phyloP scores from a whole-genome alignment of 2,329 filamentous ascomycete species.

The Curvularia sp. region DNA sequence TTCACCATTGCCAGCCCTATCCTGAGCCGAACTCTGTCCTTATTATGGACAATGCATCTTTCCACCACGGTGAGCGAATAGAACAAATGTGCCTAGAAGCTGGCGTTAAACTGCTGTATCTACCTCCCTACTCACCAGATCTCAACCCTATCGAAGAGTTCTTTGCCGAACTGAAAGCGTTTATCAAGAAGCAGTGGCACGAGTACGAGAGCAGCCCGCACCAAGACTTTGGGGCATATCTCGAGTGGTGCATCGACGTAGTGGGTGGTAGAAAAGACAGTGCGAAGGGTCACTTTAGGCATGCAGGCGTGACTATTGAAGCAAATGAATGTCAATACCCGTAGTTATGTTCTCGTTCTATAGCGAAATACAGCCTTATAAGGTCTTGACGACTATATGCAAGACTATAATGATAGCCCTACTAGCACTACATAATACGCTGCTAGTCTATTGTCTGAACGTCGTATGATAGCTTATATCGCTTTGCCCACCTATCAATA shows the following conservation, averaged over 20 bases:
- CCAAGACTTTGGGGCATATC: conserved; percentile 32
- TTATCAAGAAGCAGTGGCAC: conserved; percentile 36
- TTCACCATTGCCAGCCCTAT: conserved; percentile 19
- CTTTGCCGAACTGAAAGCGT: conserved; percentile 48
- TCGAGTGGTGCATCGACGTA: conserved; percentile 38
- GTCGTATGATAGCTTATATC: conserved; percentile 12
- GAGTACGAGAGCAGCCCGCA: conserved; percentile 22
- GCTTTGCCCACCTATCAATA: conserved; percentile 28
- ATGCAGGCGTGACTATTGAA: conserved; percentile 27
- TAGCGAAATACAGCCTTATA: too few relatives aligned
- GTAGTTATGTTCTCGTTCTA: too few relatives aligned
- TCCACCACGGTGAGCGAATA: conserved; percentile 19
- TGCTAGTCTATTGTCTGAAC: neutral
- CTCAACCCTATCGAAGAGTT: conserved; percentile 51
- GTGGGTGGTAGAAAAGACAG: conserved; percentile 31
- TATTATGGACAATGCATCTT: too few relatives aligned
- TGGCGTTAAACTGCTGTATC: conserved; percentile 43
- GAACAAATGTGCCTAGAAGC: conserved; percentile 34
- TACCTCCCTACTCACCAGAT: conserved; percentile 49
- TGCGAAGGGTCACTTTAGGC: conserved; percentile 37
- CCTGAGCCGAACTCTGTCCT: conserved; percentile 21
- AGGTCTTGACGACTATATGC: too few relatives aligned
- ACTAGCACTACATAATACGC: too few relatives aligned
- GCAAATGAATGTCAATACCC: too few relatives aligned
- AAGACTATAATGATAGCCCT: too few relatives aligned